Percentiles rank a stretch among this genome's conserved stretches.
These are phyloP conservation scores for Verticillium klebahnii DNA, from an alignment of 2,329 filamentous ascomycete genomes.

Conservation along the genomic window DNA sequence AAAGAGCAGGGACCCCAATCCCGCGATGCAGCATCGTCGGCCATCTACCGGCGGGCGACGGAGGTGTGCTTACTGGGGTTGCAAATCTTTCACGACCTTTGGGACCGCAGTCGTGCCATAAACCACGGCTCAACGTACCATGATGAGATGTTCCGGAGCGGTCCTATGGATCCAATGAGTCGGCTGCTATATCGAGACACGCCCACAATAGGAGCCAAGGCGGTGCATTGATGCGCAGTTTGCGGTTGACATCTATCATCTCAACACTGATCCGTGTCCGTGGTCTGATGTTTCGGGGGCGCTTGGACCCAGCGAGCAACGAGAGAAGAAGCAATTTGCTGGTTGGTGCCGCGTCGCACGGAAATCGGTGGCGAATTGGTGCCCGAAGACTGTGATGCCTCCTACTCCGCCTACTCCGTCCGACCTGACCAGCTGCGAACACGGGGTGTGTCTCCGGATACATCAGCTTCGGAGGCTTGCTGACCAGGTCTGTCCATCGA, in stretches of 20 bases:
- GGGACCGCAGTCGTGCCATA: not conserved
- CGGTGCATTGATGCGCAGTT: not conserved
- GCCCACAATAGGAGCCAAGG: not conserved
- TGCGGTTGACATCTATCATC: not conserved
- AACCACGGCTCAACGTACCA: not conserved
- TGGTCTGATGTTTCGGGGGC: not conserved
- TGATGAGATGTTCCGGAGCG: not conserved
- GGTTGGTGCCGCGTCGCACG: not conserved
- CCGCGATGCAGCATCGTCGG: not conserved
- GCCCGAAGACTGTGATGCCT: not conserved
- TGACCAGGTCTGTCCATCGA: not conserved
- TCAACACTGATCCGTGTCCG: not conserved
- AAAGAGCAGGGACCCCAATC: not conserved
- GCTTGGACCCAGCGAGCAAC: not conserved
- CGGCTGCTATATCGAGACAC: not conserved
- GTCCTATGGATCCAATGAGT: not conserved
- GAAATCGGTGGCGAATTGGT: not conserved
- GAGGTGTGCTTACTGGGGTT: not conserved
- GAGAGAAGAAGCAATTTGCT: not conserved
- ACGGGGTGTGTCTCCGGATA: not conserved
- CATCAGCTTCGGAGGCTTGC: not conserved
- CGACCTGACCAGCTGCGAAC: not conserved
- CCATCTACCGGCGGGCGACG: not conserved
- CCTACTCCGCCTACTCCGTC: too few species aligned
- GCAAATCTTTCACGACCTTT: not conserved